A percentile compares a stretch with the other conserved stretches of the same genome.
These are phyloP conservation scores for Atkinsonella hypoxylon DNA, from an alignment of 2,329 filamentous ascomycete genomes.

Conservation along the genomic window DNA sequence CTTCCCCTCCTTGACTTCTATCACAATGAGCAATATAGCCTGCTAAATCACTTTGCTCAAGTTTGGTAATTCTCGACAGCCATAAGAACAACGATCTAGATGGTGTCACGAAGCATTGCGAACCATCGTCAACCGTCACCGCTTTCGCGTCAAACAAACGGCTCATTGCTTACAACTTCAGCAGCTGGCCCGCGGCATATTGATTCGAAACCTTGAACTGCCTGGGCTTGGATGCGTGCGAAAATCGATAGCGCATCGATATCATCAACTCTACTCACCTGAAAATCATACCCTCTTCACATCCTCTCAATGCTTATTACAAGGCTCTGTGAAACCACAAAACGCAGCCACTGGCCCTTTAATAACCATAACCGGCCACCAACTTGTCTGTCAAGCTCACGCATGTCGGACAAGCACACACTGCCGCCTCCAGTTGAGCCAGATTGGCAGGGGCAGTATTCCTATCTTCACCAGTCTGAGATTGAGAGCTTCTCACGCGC, in stretches of 20 bases:
- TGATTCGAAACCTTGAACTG: background rate
- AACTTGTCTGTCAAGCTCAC: constrained; percentile 34
- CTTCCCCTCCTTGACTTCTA: background rate
- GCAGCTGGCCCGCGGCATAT: background rate
- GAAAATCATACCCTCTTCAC: background rate
- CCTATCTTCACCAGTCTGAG: constrained; percentile 34
- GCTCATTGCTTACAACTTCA: background rate
- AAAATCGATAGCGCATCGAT: background rate
- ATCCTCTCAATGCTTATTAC: constrained; percentile 7
- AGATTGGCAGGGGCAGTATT: constrained; percentile 45
- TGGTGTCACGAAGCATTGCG: background rate
- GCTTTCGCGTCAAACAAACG: background rate
- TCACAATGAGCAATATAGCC: background rate
- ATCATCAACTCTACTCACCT: background rate
- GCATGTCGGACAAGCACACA: constrained; percentile 47
- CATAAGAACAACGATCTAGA: too few species aligned
- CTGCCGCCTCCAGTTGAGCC: constrained; percentile 39
- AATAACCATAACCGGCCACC: constrained; percentile 38
- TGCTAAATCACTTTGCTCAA: background rate
- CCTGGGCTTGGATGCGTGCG: background rate
- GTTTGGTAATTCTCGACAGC: too few species aligned
- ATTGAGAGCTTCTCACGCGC: constrained; percentile 32
- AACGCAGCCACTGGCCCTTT: constrained; percentile 43
- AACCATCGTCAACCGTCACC: background rate
- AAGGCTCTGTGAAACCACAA: constrained; percentile 18